Evolutionary conservation across 1,139 yeast species (phyloP).

Genomic region (Candida frijolesensis): DNA sequence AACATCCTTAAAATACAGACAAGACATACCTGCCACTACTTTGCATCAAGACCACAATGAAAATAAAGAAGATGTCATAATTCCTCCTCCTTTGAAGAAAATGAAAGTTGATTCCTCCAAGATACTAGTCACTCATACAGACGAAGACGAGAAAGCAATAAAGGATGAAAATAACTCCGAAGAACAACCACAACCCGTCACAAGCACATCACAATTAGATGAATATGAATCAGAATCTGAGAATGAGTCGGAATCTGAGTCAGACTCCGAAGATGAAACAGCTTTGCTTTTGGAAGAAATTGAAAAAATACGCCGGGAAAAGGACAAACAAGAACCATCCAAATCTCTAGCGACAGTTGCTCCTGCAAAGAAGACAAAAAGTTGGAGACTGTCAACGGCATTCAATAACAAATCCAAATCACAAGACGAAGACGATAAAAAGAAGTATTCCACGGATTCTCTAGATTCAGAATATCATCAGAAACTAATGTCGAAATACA

Average conservation of each 20-base stretch:
- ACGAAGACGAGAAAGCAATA: slow-evolving; percentile 10
- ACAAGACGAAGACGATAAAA: slow-evolving; percentile 16
- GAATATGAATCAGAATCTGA: slow-evolving; percentile 11
- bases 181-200: no score
- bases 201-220: not conserved
- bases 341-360: slow-evolving; percentile 45
- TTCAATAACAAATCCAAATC: slow-evolving; percentile 35
- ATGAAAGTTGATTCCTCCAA: slow-evolving; percentile 7
- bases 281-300: slow-evolving; percentile 54
- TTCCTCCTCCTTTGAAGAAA: slow-evolving; percentile 8
- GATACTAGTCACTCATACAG: not conserved
- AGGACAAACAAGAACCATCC: slow-evolving; percentile 29
- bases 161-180: slow-evolving; percentile 10
- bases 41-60: not conserved
- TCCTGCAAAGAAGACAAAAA: slow-evolving; percentile 29
- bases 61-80: slow-evolving; percentile 25
- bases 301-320: slow-evolving; percentile 48
- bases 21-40: slow-evolving; percentile 23
- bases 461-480: slow-evolving; percentile 70
- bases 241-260: slow-evolving; percentile 13
- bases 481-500: slow-evolving; percentile 66
- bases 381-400: slow-evolving; percentile 60
- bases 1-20: slow-evolving; percentile 61
- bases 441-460: slow-evolving; percentile 60
- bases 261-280: slow-evolving; percentile 31